Conservation (phyloP, 768 basidiomycete species). For the Leccinum barrowsii region DNA sequence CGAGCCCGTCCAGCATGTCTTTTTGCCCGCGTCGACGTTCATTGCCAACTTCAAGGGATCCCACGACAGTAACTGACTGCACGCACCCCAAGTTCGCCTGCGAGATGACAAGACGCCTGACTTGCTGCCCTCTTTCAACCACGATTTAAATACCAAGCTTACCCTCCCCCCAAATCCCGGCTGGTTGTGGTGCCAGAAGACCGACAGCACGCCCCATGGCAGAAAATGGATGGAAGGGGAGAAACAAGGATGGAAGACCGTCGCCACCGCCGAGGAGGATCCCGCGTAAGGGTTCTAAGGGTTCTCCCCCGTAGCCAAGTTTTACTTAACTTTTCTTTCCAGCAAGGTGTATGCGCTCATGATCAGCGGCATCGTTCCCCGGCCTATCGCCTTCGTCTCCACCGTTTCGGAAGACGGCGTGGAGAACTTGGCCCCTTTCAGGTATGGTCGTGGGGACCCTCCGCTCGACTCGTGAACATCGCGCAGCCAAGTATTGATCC, state of each 20-base stretch:
- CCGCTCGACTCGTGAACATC: neutral
- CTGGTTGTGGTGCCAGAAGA: constrained; percentile 29
- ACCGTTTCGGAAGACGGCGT: constrained; percentile 30
- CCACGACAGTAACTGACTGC: constrained; percentile 1
- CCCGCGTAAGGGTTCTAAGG: constrained; percentile 16
- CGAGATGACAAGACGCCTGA: neutral
- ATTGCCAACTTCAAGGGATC: constrained; percentile 93
- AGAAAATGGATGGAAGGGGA: constrained; percentile 33
- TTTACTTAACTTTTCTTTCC: neutral
- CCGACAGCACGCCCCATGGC: constrained; percentile 24
- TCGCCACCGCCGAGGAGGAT: constrained; percentile 27
- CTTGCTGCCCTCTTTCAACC: constrained; percentile 22
- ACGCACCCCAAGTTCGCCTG: neutral
- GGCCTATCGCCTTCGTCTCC: constrained; percentile 41
- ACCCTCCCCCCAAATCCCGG: constrained; percentile 30
- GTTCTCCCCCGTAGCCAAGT: no score
- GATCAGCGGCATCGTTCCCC: constrained; percentile 35
- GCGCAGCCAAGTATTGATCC: neutral
- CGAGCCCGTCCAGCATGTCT: constrained; percentile 84
- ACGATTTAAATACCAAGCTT: constrained; percentile 9
- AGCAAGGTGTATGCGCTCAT: constrained; percentile 32
- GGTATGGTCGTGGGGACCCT: neutral
- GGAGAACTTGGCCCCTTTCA: constrained; percentile 39
- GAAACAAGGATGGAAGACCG: constrained; percentile 32
- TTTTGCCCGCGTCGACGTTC: constrained; percentile 86